Evolutionary conservation across 768 basidiomycete species (phyloP).

Genomic region (Gloeophyllum trabeum): DNA sequence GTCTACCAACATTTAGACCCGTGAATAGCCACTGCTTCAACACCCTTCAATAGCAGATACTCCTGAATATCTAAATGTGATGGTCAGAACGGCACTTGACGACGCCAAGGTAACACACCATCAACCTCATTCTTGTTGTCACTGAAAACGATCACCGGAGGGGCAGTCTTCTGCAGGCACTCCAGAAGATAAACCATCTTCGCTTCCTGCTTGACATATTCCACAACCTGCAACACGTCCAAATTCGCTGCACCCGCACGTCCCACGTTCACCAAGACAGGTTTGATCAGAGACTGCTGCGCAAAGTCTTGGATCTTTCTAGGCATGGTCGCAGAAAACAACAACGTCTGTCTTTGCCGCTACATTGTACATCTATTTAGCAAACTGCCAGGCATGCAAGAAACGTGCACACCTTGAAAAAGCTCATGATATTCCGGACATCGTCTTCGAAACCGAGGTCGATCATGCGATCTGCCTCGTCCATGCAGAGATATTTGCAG

Average conservation of each 20-base stretch:
- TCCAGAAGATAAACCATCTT: constrained; percentile 99
- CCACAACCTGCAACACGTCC: constrained; percentile 92
- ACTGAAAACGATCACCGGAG: constrained; percentile 94
- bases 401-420: constrained; percentile 67
- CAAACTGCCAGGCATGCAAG: background rate
- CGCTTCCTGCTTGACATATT: constrained; percentile 98
- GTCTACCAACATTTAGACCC: constrained; percentile 79
- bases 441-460: constrained; percentile 99
- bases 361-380: constrained; percentile 17
- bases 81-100: constrained; percentile 1
- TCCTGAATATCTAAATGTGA: constrained; percentile 87
- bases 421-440: constrained; percentile 97
- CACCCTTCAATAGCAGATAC: constrained; percentile 90
- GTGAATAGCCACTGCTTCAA: constrained; percentile 98
- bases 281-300: constrained; percentile 89
- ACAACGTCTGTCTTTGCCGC: constrained; percentile 91
- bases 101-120: constrained; percentile 35
- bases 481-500: constrained; percentile 97
- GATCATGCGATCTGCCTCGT: constrained; percentile 99
- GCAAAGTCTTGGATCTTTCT: constrained; percentile 99
- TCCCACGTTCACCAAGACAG: constrained; percentile 93
- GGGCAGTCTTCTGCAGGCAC: constrained; percentile 95
- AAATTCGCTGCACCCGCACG: constrained; percentile 96
- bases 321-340: constrained; percentile 99
- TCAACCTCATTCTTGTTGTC: constrained; percentile 99